Base-by-base conservation (phyloP, 2,329 filamentous ascomycete genomes). In the Alternaria rosae region DNA sequence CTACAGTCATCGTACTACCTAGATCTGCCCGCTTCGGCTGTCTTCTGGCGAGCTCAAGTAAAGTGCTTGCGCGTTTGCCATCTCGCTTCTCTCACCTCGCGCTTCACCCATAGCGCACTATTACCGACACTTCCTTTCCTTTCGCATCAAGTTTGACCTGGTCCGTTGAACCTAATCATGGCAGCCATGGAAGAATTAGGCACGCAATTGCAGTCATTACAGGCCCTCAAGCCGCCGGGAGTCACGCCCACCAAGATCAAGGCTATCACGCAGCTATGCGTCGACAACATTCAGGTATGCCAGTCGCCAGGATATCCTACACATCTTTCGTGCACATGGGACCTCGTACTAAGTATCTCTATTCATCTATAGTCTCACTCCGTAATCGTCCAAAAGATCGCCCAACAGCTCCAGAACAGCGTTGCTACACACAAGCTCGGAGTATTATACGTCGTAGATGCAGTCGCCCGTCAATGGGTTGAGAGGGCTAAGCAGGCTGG, bases 381-480 rank as follows among this genome's bases (percentile, higher is more conserved):
- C 57, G 89, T 94, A 73, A 89, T 99, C 77, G 92, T 98, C 74
- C 93, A 97, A 81, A 97, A 97, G 81, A 91, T 99, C 76, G 97
- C 92, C 83, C 96, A 94, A 70, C 94, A 97, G 78, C 96, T 98
- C 87, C 97, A 96, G 82, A 97, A 95, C 82, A 91, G 94, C 71
- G 92, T 93, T 63, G 89, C 89, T 79, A 97, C 93, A 79, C 94
- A 99, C 88, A 99, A 99, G 84, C 88, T 99, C 81, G 95, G 95
- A 83, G 94, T 97, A 78, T 90, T 99, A 84, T 99, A 99, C 90
- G 94, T 98, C 84, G 92, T 99, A 94, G 95, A 99, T 87, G 97
- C 94, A 85, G 94, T 99, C 88, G 94, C 94, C 81, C 93, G 95
- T 83, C 94, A 96, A 85, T 99, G 95, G 94, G 89, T 97, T 85